phyloP scores from a whole-genome alignment of 2,329 filamentous ascomycete species.

The Ceratocystis destructans region DNA sequence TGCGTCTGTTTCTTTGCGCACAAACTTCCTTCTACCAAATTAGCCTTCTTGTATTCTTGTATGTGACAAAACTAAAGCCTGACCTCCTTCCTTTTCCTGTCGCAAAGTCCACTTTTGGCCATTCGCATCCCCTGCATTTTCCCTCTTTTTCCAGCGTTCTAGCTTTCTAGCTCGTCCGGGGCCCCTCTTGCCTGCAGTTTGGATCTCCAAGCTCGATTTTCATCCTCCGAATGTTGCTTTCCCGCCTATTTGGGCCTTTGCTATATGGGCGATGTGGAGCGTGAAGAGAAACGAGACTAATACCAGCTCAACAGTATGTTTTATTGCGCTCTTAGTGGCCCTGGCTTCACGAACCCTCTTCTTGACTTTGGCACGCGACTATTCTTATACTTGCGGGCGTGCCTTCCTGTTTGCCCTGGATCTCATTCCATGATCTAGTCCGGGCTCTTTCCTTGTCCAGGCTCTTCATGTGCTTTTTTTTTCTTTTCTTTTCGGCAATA shows the following conservation, averaged over 20 bases:
- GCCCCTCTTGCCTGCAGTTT: conserved; percentile 4
- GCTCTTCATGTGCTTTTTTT: background rate
- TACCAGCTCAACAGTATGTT: background rate
- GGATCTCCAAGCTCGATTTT: conserved; percentile 6
- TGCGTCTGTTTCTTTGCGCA: background rate
- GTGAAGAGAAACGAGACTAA: background rate
- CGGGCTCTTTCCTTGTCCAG: conserved; percentile 3
- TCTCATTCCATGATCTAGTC: background rate
- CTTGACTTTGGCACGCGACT: background rate
- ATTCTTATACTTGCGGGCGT: background rate
- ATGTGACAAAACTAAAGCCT: conserved; percentile 19
- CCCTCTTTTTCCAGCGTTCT: background rate
- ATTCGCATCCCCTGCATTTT: conserved; percentile 4
- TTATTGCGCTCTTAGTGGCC: background rate
- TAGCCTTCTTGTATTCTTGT: background rate
- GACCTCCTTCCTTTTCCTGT: conserved; percentile 17
- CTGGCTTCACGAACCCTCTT: background rate
- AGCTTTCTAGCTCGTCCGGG: background rate
- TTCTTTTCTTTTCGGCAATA: background rate
- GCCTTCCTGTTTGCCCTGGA: background rate
- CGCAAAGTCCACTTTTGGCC: conserved; percentile 5
- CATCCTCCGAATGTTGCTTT: background rate
- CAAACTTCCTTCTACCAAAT: background rate
- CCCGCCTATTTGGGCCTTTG: background rate
- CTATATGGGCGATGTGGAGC: background rate